Evolutionary conservation across 495 filamentous ascomycete species (phyloP).

Genomic region (Friedmanniomyces simplex): DNA sequence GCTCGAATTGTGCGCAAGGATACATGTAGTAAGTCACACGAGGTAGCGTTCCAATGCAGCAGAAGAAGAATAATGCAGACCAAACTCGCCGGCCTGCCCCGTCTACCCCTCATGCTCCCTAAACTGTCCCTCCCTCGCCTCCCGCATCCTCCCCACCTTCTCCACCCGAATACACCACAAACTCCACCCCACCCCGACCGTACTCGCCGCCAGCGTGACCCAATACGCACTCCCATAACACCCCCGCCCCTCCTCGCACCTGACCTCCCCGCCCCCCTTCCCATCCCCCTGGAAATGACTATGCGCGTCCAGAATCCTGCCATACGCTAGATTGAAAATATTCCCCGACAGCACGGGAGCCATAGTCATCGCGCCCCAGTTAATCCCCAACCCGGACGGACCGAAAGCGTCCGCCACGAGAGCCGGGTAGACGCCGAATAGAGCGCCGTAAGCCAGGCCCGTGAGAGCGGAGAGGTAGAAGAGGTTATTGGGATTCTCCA

Average conservation of each 20-base stretch:
- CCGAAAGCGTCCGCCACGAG: slow-evolving; percentile 89
- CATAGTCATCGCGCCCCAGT: slow-evolving; percentile 88
- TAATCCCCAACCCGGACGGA: slow-evolving; percentile 57
- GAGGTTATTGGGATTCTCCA: slow-evolving; percentile 70
- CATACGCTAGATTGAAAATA: slow-evolving; percentile 85
- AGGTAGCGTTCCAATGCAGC: not conserved
- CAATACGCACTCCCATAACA: slow-evolving; percentile 79
- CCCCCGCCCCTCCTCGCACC: slow-evolving; percentile 66
- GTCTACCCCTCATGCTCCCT: slow-evolving; percentile 17
- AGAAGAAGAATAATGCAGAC: not conserved
- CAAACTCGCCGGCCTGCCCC: too few species aligned
- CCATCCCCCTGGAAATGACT: slow-evolving; percentile 56
- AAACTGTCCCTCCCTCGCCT: slow-evolving; percentile 11
- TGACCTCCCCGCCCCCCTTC: slow-evolving; percentile 53
- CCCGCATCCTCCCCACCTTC: slow-evolving; percentile 27
- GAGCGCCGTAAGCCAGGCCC: slow-evolving; percentile 83
- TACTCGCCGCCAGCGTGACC: slow-evolving; percentile 66
- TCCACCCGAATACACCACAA: slow-evolving; percentile 72
- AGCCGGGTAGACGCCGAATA: slow-evolving; percentile 91
- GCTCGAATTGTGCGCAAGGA: too few species aligned
- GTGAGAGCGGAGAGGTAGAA: slow-evolving; percentile 70
- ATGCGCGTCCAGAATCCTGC: slow-evolving; percentile 68
- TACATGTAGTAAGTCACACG: too few species aligned
- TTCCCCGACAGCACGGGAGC: slow-evolving; percentile 77
- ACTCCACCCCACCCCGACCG: slow-evolving; percentile 57